Evolutionary conservation across 176 grass and related monocot genomes (phyloP).

Genomic region (Oryza meyeriana): DNA sequence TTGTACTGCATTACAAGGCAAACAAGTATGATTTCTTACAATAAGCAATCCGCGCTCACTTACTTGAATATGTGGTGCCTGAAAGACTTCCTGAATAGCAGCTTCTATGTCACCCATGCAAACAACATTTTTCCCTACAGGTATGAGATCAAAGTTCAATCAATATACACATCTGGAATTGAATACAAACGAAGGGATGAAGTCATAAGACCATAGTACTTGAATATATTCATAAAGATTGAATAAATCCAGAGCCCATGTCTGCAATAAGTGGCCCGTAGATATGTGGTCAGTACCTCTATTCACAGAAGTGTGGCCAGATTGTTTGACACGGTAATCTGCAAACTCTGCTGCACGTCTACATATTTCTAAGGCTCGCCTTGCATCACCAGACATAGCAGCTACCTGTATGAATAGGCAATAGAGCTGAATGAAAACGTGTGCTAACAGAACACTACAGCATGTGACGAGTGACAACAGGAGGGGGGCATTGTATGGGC

Average conservation of each 20-base stretch:
- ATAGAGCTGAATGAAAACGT: conserved; percentile 13
- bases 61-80: conserved; percentile 97
- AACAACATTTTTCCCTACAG: conserved; percentile 65
- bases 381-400: conserved; percentile 98
- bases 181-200: conserved; percentile 1
- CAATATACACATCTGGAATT: neutral
- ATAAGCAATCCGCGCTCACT: conserved; percentile 29
- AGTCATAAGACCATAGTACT: neutral
- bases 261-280: neutral
- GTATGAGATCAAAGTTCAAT: conserved; percentile 18
- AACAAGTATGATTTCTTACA: neutral
- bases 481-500: neutral
- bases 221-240: conserved; percentile 19
- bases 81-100: conserved; percentile 93
- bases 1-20: neutral
- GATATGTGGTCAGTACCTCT: conserved; percentile 32
- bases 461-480: conserved; percentile 2
- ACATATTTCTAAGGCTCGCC: conserved; percentile 93
- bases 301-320: conserved; percentile 27
- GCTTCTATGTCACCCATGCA: conserved; percentile 85
- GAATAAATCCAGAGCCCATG: neutral
- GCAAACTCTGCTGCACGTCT: conserved; percentile 79
- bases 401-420: conserved; percentile 64
- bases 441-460: conserved; percentile 4
- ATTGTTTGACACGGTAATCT: conserved; percentile 76